Evolutionary conservation across 2,329 filamentous ascomycete species (phyloP).

Genomic region (Fusarium sp.): DNA sequence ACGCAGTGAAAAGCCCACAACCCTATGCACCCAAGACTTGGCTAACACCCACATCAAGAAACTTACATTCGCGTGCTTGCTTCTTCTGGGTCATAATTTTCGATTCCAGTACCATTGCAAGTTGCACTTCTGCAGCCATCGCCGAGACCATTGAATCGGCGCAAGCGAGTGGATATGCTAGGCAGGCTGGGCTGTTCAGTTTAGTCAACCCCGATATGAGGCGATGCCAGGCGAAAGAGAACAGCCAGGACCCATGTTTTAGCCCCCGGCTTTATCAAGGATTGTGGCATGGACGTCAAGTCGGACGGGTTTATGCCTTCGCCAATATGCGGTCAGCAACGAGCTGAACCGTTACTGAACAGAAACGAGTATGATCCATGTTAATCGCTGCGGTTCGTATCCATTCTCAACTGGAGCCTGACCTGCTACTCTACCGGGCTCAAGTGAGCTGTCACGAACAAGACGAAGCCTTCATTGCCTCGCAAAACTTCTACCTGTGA

Average conservation of each 20-base stretch:
- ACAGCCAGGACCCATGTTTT: conserved; percentile 25
- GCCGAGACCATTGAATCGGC: background rate
- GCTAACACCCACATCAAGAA: conserved; percentile 4
- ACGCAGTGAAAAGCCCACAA: background rate
- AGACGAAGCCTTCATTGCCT: background rate
- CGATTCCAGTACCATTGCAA: conserved; percentile 14
- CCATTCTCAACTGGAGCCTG: background rate
- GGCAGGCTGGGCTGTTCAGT: conserved; percentile 4
- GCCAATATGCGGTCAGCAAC: conserved; percentile 40
- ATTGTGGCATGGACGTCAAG: conserved; percentile 17
- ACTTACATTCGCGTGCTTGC: conserved; percentile 1
- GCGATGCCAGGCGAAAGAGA: conserved; percentile 14
- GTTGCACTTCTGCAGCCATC: conserved; percentile 5
- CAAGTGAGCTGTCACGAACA: background rate
- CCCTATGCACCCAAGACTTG: conserved; percentile 15
- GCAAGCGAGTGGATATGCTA: background rate
- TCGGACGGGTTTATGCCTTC: conserved; percentile 30
- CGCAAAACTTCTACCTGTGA: background rate
- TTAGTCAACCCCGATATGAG: conserved; percentile 16
- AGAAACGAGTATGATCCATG: conserved; percentile 12
- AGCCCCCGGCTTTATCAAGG: conserved; percentile 25
- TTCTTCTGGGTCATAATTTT: conserved; percentile 9
- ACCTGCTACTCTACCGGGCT: background rate
- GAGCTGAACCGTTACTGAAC: conserved; percentile 24
- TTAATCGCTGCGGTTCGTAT: background rate